These are phyloP conservation scores for Aspergillus japonicus DNA, from an alignment of 2,329 filamentous ascomycete genomes.

Conservation along the genomic window DNA sequence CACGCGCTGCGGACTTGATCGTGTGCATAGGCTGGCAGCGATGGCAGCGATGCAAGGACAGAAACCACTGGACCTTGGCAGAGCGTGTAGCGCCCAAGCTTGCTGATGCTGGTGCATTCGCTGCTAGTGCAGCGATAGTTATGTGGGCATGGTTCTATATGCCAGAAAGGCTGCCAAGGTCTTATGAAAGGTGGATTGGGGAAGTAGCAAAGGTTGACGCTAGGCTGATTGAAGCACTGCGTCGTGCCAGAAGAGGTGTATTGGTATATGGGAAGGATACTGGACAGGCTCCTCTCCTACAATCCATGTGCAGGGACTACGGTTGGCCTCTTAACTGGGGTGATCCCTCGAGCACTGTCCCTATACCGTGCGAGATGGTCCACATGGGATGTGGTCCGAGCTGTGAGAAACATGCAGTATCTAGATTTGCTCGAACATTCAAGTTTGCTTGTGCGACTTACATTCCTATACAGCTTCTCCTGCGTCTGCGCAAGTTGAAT, in stretches of 20 bases:
- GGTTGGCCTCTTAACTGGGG: slow-evolving; percentile 68
- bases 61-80: slow-evolving; percentile 32
- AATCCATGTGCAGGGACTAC: slow-evolving; percentile 71
- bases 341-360: slow-evolving; percentile 66
- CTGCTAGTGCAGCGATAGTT: slow-evolving; percentile 68
- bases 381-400: slow-evolving; percentile 74
- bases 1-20: slow-evolving; percentile 70
- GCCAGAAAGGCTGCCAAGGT: slow-evolving; percentile 66
- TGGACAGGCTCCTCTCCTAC: slow-evolving; percentile 65
- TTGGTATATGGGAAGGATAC: slow-evolving; percentile 73
- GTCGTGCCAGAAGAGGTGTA: slow-evolving; percentile 60
- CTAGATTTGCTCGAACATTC: slow-evolving; percentile 68
- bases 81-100: slow-evolving; percentile 46
- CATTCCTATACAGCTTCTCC: slow-evolving; percentile 68
- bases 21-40: slow-evolving; percentile 64
- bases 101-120: slow-evolving; percentile 70
- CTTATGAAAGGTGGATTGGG: slow-evolving; percentile 80
- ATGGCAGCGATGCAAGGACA: slow-evolving; percentile 37
- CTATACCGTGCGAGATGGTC: slow-evolving; percentile 79
- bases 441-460: slow-evolving; percentile 74
- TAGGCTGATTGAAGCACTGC: slow-evolving; percentile 72
- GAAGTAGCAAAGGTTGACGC: slow-evolving; percentile 72
- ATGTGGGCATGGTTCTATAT: slow-evolving; percentile 90
- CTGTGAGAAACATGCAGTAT: slow-evolving; percentile 69
- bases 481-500: slow-evolving; percentile 55